Evolutionary conservation across 495 filamentous ascomycete species (phyloP).

Genomic region (Terfezia boudieri): DNA sequence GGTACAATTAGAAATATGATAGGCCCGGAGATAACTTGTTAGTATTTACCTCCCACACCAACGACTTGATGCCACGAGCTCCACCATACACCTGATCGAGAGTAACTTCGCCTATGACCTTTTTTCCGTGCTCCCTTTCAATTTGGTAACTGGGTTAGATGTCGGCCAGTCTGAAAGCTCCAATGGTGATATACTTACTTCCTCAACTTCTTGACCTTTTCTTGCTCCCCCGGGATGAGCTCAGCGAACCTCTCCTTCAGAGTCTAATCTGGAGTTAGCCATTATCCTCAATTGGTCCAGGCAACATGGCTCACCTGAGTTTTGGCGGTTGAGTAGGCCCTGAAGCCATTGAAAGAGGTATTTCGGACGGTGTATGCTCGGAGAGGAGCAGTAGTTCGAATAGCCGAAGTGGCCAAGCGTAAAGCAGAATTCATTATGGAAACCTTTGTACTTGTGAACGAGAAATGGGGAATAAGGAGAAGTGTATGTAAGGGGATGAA

Average conservation of each 20-base stretch:
- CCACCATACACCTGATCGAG: conserved; percentile 98
- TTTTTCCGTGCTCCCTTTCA: conserved; percentile 69
- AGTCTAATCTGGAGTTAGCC: conserved; percentile 32
- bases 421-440: conserved; percentile 53
- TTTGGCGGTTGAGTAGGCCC: conserved; percentile 76
- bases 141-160: not conserved
- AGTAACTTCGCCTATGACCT: conserved; percentile 90
- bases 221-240: conserved; percentile 80
- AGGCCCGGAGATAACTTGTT: not conserved
- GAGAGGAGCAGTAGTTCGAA: conserved; percentile 39
- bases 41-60: conserved; percentile 73
- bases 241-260: conserved; percentile 97
- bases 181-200: conserved; percentile 37
- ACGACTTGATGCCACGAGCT: conserved; percentile 93
- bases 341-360: conserved; percentile 47
- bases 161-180: conserved; percentile 7
- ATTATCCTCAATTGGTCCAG: not conserved
- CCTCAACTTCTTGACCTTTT: conserved; percentile 94
- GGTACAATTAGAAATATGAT: conserved; percentile 2
- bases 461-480: too few relatives aligned
- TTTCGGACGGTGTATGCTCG: conserved; percentile 31
- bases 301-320: conserved; percentile 37
- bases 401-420: conserved; percentile 46
- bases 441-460: too few relatives aligned
- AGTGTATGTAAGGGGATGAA: not conserved